A percentile compares a stretch with the other conserved stretches of the same genome.
phyloP scores from a whole-genome alignment of 306 rosid genomes.

The Cicer arietinum region DNA sequence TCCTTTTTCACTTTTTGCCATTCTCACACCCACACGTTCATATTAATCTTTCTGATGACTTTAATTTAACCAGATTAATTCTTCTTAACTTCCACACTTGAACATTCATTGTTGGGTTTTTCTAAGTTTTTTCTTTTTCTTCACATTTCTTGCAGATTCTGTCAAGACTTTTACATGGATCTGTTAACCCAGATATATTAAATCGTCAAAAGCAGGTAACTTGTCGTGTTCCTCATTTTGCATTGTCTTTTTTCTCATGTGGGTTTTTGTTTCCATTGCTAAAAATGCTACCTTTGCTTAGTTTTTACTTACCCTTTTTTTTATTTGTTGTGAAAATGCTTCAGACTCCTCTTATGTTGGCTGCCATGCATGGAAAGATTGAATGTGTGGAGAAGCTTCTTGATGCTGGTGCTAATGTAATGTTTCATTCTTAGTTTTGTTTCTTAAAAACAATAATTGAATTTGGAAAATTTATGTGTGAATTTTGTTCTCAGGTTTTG shows the following conservation, averaged over 20 bases:
- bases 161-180: slow-evolving; percentile 68
- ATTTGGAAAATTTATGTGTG: slow-evolving; percentile 32
- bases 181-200: slow-evolving; percentile 72
- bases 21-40: no score
- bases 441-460: not conserved
- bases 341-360: slow-evolving; percentile 93
- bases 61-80: no score
- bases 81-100: no score
- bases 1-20: no score
- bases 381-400: slow-evolving; percentile 74
- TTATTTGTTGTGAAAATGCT: slow-evolving; percentile 37
- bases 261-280: not conserved
- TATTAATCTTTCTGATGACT: no score
- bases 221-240: not conserved
- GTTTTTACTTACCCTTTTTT: slow-evolving; percentile 9
- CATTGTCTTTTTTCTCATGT: not conserved
- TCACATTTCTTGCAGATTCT: slow-evolving; percentile 58
- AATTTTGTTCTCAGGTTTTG: slow-evolving; percentile 64
- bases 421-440: slow-evolving; percentile 15
- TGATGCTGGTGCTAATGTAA: slow-evolving; percentile 84
- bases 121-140: not conserved
- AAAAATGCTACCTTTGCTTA: slow-evolving; percentile 15
- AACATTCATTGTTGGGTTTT: no score
- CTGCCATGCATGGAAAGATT: slow-evolving; percentile 89
- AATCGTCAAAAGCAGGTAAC: slow-evolving; percentile 90